Conservation (phyloP, 331 rosid species). For the Cydonia oblonga region DNA sequence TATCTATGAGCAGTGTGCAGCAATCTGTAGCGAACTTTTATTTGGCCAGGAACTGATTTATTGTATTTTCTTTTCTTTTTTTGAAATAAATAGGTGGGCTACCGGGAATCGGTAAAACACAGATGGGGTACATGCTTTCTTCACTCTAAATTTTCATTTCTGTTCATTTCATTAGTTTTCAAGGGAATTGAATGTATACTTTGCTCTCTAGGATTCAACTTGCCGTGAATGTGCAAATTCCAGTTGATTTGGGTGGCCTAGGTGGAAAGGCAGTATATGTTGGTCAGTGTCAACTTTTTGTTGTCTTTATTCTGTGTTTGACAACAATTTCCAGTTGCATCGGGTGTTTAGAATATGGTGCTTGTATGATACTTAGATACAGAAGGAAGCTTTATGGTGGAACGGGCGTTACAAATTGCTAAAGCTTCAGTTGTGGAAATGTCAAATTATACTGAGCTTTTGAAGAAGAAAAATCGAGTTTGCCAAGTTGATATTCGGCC, state of each 20-base stretch:
- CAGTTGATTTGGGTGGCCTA: conserved; percentile 61
- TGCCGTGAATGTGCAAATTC: conserved; percentile 88
- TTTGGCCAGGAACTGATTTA: background rate
- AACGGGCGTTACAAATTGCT: conserved; percentile 82
- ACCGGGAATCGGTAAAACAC: conserved; percentile 97
- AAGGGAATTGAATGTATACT: conserved; percentile 4
- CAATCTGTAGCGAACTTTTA: conserved; percentile 2
- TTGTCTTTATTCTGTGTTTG: background rate
- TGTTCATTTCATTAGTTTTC: conserved; percentile 5
- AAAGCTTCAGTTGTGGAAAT: conserved; percentile 73
- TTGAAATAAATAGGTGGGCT: conserved; percentile 57
- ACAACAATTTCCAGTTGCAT: background rate
- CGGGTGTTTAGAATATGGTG: background rate
- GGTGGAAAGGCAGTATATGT: conserved; percentile 92
- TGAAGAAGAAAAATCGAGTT: conserved; percentile 31
- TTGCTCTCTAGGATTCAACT: conserved; percentile 71
- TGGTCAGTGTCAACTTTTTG: conserved; percentile 27
- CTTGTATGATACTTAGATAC: conserved; percentile 48
- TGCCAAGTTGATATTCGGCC: conserved; percentile 42
- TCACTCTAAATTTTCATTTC: background rate
- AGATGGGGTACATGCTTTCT: conserved; percentile 58
- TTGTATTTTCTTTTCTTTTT: background rate
- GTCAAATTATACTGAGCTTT: conserved; percentile 39
- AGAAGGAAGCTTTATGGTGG: conserved; percentile 96
- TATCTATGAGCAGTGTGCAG: background rate